Evolutionary conservation across 1,284 basidiomycete genomes (phyloP).

Genomic region (Trametes pubescens): DNA sequence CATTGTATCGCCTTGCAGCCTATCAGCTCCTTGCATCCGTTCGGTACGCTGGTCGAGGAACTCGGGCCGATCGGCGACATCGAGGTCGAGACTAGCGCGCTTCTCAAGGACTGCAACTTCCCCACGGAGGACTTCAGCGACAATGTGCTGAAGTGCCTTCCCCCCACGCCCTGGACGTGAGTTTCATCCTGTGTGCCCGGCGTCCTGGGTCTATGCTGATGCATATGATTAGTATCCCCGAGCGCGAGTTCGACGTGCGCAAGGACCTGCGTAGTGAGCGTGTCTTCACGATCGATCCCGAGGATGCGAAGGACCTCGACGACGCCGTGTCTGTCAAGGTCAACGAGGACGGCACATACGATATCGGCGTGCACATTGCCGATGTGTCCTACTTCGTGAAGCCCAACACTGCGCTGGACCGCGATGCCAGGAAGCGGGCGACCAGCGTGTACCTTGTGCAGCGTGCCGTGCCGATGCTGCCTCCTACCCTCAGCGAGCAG

Average conservation of each 20-base stretch:
- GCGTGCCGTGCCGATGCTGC: conserved; percentile 95
- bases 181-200: conserved; percentile 42
- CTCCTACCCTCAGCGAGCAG: conserved; percentile 89
- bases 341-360: conserved; percentile 91
- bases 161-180: conserved; percentile 93
- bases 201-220: conserved; percentile 13
- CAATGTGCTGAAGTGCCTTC: conserved; percentile 94
- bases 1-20: conserved; percentile 54
- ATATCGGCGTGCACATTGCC: conserved; percentile 93
- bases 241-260: conserved; percentile 87
- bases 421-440: conserved; percentile 96
- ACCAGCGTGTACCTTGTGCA: conserved; percentile 98
- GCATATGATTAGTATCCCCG: conserved; percentile 75
- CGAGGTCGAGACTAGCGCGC: conserved; percentile 96
- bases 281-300: conserved; percentile 94
- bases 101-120: conserved; percentile 99
- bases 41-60: conserved; percentile 98
- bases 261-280: conserved; percentile 88
- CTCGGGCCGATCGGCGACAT: conserved; percentile 98
- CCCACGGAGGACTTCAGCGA: conserved; percentile 94
- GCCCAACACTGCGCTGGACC: conserved; percentile 95
- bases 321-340: conserved; percentile 91
- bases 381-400: conserved; percentile 98
- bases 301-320: conserved; percentile 91
- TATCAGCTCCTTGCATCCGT: conserved; percentile 97